Percentiles rank a stretch among this genome's conserved stretches.
Conservation (phyloP, 805 yeast genomes). For the Lipomyces yamadae region DNA sequence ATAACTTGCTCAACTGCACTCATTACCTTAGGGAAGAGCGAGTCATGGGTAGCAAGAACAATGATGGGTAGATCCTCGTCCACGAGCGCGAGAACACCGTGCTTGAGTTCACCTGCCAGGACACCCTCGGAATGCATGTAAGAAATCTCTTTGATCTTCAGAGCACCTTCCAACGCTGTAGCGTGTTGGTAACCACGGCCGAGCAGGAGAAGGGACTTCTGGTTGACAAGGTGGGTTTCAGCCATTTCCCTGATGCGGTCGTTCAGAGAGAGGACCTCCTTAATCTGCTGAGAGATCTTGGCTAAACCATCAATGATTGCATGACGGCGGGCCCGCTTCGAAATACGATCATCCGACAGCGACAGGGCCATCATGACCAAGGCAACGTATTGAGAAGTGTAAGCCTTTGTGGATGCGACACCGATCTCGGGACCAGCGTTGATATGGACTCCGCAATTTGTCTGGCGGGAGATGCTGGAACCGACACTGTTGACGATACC, state of each 20-base stretch:
- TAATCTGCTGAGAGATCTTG: slow-evolving; percentile 83
- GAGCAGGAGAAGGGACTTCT: slow-evolving; percentile 83
- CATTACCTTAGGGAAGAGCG: slow-evolving; percentile 93
- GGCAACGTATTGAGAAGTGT: slow-evolving; percentile 97
- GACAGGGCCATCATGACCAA: slow-evolving; percentile 95
- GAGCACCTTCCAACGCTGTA: slow-evolving; percentile 96
- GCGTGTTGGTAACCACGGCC: slow-evolving; percentile 99
- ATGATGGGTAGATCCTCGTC: slow-evolving; percentile 93
- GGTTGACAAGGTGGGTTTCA: slow-evolving; percentile 69
- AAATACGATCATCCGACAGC: slow-evolving; percentile 88
- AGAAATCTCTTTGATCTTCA: slow-evolving; percentile 96
- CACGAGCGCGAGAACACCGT: slow-evolving; percentile 95
- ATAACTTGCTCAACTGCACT: slow-evolving; percentile 95
- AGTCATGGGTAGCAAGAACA: slow-evolving; percentile 95
- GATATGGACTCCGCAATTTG: slow-evolving; percentile 99
- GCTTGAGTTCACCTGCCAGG: slow-evolving; percentile 97
- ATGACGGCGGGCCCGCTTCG: slow-evolving; percentile 72
- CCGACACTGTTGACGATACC: slow-evolving; percentile 99
- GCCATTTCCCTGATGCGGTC: slow-evolving; percentile 76
- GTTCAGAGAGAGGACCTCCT: slow-evolving; percentile 73
- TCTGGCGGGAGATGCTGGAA: slow-evolving; percentile 92
- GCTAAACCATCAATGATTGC: slow-evolving; percentile 87
- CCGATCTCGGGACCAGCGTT: slow-evolving; percentile 99
- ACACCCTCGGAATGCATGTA: slow-evolving; percentile 99
- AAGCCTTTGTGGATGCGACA: slow-evolving; percentile 98